These are phyloP conservation scores for Pichia pseudocactophila DNA, from an alignment of 805 yeast genomes.

Conservation along the genomic window DNA sequence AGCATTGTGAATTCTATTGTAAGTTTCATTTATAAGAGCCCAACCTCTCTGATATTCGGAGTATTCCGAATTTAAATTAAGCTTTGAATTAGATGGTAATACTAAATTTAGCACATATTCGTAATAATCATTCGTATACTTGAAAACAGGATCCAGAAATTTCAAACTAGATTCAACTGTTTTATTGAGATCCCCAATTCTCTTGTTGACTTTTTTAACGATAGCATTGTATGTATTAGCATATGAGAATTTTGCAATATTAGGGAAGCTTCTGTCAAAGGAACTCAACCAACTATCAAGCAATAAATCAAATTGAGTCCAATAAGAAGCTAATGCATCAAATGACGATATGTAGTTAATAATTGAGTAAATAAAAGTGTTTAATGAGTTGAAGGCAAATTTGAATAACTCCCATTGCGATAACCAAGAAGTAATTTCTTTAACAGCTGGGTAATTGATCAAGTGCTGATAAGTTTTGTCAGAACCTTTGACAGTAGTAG, in stretches of 20 bases:
- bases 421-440: slow-evolving; percentile 17
- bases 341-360: slow-evolving; percentile 14
- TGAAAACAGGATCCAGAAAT: slow-evolving; percentile 21
- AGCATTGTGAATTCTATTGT: slow-evolving; percentile 22
- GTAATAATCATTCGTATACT: slow-evolving; percentile 24
- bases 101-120: slow-evolving; percentile 21
- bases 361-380: slow-evolving; percentile 8
- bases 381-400: slow-evolving; percentile 9
- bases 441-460: slow-evolving; percentile 20
- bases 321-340: slow-evolving; percentile 14
- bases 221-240: slow-evolving; percentile 9
- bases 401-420: too few relatives aligned
- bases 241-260: slow-evolving; percentile 18
- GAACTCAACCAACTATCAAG: slow-evolving; percentile 17
- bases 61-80: slow-evolving; percentile 4
- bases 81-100: slow-evolving; percentile 19
- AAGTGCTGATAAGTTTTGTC: too few relatives aligned
- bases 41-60: slow-evolving; percentile 24
- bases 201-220: background rate
- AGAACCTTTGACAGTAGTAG: too few relatives aligned
- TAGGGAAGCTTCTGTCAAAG: slow-evolving; percentile 26
- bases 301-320: slow-evolving; percentile 19
- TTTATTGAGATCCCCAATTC: background rate
- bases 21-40: slow-evolving; percentile 20
- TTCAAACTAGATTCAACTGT: background rate